Evolutionary conservation across 305 asterid species (phyloP), one percentile per base, ranked within the genome.

Genomic region (Stenogyne calaminthoides): DNA sequence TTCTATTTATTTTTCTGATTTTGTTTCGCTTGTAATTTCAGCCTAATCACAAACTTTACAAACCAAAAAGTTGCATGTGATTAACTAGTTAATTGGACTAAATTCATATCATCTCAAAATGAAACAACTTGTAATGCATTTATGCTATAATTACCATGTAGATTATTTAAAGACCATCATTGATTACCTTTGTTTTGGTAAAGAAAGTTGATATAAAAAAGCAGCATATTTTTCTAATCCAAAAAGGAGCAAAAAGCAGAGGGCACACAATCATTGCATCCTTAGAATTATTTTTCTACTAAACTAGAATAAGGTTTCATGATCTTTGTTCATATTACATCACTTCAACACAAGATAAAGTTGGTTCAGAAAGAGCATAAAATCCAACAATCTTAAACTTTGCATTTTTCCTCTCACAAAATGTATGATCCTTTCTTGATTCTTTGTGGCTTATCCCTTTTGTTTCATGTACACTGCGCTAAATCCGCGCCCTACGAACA

Each of bases 401-500:
- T 40, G 18, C 39, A 29, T 6, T 27, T 58, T 36, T 37, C 47
- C 52, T 73, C 4, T 68, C 74, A 39, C 15, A 72, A 22, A 65
- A 58, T 66, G 72, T 18, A 46, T 49, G 56, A 49, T 15, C 29
- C 29, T 32, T 20, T 60, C 61, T 60, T 39, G 29, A 55, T 66
- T 52, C 74, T 60, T 42, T 57, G 79, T 40, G 64, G 19, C 63
- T 70, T 79, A 29, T 29, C 61, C 55, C 25, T 80, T 37, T 69
- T 75, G 58, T 75, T 68, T 78, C 84, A 78, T 18, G 71, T 44
- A 8, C 76, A 81, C 67, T 59, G 18, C 6, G 80, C 70, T 12
- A 70, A 76, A 75, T 80, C 81, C 77, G 47, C 81, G 55, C 57
- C 78, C 18, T 20, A 67, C 7, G 72, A 65, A n/a, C n/a, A n/a